Base-by-base conservation (phyloP, 2,329 filamentous ascomycete species). In the Neodidymelliopsis sp. region DNA sequence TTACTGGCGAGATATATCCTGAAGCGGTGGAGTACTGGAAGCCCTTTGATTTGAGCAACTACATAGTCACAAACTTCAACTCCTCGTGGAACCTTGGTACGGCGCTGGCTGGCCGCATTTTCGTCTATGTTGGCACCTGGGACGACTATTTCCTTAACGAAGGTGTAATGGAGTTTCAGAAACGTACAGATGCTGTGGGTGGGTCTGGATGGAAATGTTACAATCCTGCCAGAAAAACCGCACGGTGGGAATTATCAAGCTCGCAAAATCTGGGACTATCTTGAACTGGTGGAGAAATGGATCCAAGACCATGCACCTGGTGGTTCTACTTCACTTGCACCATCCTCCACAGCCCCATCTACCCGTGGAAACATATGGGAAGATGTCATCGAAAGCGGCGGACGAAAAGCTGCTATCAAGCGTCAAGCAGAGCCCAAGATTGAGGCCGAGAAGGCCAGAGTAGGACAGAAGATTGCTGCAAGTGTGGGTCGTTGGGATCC, bases 101-200 rank as follows among this genome's bases (percentile, higher is more conserved):
- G 13, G 66, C 63, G 1, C 57, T 75, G 0, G 54, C 58, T 18
- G 59, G 59, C 10, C 60, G 72, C 2, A 65, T 74, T 2, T 67
- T 60, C 24, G 49, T 75, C 28, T 74, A 73, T 37, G 72, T 75
- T 4, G 71, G 72, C 10, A 55, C 53, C 0, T 61, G 57, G 51
- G 71, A 75, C 40, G 53, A 67, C 16, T 74, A 74, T 48, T 74
- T 62, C 46, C 62, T 74, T 29, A 72, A 74, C 30, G 67, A 70
- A 49, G 72, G 69, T 10, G 72, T 74, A 0, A 30, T 49, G 27
- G 57, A 70, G 39, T 75, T 74, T 49, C 62, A 72, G 47, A 66
- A 65, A 30, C 56, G 60, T 0, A 65, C 69, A 4, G 63, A 72
- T 30, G 67, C 60, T 4, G 57, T 50, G 2, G 70, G 69, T 7